Base-by-base conservation (phyloP, 805 yeast species). In the Ogataea trehalophila region DNA sequence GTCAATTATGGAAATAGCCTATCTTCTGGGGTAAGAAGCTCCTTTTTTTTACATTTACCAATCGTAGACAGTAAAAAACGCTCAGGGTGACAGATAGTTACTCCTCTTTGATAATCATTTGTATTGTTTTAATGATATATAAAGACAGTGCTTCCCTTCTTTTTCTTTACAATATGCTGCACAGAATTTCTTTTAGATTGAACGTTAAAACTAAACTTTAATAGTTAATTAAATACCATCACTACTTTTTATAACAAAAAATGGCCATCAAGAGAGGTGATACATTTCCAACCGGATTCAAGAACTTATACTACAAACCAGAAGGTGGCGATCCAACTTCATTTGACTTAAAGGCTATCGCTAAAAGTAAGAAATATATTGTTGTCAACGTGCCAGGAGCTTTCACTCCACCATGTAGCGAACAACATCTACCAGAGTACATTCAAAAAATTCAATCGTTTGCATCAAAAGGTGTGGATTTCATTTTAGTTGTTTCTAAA, bases 371-470 rank as follows among this genome's bases (percentile, higher is more conserved):
- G 71, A 80, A 74, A 58, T 79, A 83, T 33, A 80, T 86, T 39
- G 71, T 87, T 57, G 87, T 88, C 33, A 75, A 85, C 49, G 90
- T 87, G 33, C 94, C 95, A 52, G 95, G 91, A 52, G 94, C 95
- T 11, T 87, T 86, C 74, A 86, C 95, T 26, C 95, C 92, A 47
- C 80, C 92, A 7, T 86, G 94, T 67, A 75, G 86, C 42, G 79
- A 75, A 43, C 73, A 77, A 57, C 94, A 85, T 67, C 75, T 85
- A 50, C 92, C 92, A 47, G 87, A 82, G 22, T 84, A 70, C 70
- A 64, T 84, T 48, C 60, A 69, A 49, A 70, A 79, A 53, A 63
- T 76, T 46, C 63, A 62, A 16, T 75, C 77, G 46, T 75, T 87
- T 61, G 66, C 73, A 58, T 66, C 71, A 46, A 83, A 81, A 67